Evolutionary conservation across 2,329 filamentous ascomycete species (phyloP).

Genomic region (Hypoxylon sp.): DNA sequence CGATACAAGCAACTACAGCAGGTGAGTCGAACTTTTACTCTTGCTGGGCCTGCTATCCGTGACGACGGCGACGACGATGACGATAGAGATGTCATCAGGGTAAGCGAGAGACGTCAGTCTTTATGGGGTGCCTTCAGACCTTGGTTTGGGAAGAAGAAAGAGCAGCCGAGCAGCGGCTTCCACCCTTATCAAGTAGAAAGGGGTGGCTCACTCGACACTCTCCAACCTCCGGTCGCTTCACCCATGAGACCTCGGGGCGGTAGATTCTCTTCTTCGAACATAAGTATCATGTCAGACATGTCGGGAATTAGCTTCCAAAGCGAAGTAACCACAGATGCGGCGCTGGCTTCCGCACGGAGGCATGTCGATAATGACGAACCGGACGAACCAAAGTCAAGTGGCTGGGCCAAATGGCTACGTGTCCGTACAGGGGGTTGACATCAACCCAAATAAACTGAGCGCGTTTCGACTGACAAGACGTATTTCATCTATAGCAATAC

Average conservation of each 20-base stretch:
- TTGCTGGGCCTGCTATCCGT: slow-evolving; percentile 18
- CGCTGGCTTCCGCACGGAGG: slow-evolving; percentile 6
- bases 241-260: slow-evolving; percentile 12
- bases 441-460: slow-evolving; percentile 1
- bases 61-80: slow-evolving; percentile 34
- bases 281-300: slow-evolving; percentile 3
- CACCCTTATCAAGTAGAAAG: slow-evolving; percentile 40
- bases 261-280: slow-evolving; percentile 6
- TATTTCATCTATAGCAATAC: slow-evolving; percentile 64
- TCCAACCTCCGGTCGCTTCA: slow-evolving; percentile 35
- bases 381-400: slow-evolving; percentile 33
- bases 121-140: slow-evolving; percentile 46
- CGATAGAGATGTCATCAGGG: slow-evolving; percentile 37
- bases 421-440: not conserved
- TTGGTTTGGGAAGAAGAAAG: slow-evolving; percentile 31
- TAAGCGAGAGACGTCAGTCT: slow-evolving; percentile 47
- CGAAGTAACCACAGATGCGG: slow-evolving; percentile 13
- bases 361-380: not conserved
- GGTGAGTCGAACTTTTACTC: slow-evolving; percentile 62
- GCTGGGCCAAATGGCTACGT: slow-evolving; percentile 33
- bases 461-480: slow-evolving; percentile 43
- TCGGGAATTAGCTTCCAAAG: slow-evolving; percentile 27
- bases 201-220: slow-evolving; percentile 37
- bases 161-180: slow-evolving; percentile 35
- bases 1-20: slow-evolving; percentile 71